Evolutionary conservation across 1,139 yeast species (phyloP), one percentile per base, ranked within the genome.

Genomic region (Petasospora fabianii): DNA sequence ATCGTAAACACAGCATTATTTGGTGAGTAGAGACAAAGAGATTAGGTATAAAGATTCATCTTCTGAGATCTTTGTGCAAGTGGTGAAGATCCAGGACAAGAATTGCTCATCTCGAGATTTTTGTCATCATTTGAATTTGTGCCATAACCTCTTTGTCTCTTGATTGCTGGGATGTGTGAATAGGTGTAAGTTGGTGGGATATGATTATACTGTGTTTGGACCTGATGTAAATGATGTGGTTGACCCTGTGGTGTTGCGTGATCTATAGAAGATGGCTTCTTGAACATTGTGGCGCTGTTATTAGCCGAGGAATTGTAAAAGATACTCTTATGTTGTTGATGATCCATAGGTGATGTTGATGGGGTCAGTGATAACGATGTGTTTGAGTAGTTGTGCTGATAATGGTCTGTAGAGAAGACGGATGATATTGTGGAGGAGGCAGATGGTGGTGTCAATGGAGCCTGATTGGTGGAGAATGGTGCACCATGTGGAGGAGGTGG

Each of bases 341-440:
- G 13, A 24, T 49, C 52, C 34, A 52, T 41, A 28, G 56, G 55
- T 1, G 56, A 50, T 4, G 55, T 40, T 4, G 45, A 36, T 26
- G 49, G 51, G 1, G 51, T 49, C 27, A 47, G 24, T 5, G 45
- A 24, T 7, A 49, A 29, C 2, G 53, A 48, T 14, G 47, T 38
- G 17, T 48, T 27, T 10, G 56, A 52, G 32, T 46, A 46, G 28
- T 47, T 47, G 20, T 36, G 26, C 4, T 38, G 38, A 16, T 41
- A 44, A 12, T 42, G 41, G 14, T 39, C 42, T 18, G 36, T 35
- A 5, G 55, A 49, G 34, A 53, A 49, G 4, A 53, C 47, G 2
- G 55, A 52, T 5, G 55, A 50, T 30, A 47, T 47, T 3, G 52
- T 43, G 2, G 58, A 53, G 3, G 56, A 51, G 27, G 58, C 53